Percentiles rank a stretch among this genome's conserved stretches.
Conservation (phyloP, 352 stramenopile species). For the Phytophthora melonis region DNA sequence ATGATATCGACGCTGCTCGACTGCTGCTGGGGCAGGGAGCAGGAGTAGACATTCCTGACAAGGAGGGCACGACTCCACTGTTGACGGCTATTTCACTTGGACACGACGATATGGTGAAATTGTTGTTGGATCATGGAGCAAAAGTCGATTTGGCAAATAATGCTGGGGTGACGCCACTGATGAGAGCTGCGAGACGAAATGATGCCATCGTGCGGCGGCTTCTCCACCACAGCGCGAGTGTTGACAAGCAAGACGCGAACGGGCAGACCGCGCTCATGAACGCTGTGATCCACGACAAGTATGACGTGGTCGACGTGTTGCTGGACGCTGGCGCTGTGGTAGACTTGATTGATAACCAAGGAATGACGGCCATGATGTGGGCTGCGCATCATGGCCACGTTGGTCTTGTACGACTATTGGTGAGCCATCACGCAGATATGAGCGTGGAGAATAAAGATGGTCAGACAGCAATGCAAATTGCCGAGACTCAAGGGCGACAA, state of each 20-base stretch:
- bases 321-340: not conserved
- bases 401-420: not conserved
- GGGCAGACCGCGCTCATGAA: not conserved
- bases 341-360: not conserved
- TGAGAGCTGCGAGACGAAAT: conserved; percentile 1
- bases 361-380: conserved; percentile 5
- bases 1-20: not conserved
- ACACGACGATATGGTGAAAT: not conserved
- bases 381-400: not conserved
- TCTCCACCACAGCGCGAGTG: not conserved
- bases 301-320: not conserved
- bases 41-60: not conserved
- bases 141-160: not conserved
- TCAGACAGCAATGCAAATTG: not conserved
- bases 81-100: not conserved
- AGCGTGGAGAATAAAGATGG: not conserved
- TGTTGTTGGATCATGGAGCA: not conserved
- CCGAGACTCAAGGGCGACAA: not conserved
- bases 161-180: not conserved
- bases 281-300: not conserved
- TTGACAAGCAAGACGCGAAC: not conserved
- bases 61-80: not conserved
- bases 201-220: not conserved
- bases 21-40: not conserved
- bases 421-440: not conserved